A percentile compares a stretch with the other conserved stretches of the same genome.
These are phyloP conservation scores for Cicer judaicum DNA, from an alignment of 306 rosid genomes.

Conservation along the genomic window DNA sequence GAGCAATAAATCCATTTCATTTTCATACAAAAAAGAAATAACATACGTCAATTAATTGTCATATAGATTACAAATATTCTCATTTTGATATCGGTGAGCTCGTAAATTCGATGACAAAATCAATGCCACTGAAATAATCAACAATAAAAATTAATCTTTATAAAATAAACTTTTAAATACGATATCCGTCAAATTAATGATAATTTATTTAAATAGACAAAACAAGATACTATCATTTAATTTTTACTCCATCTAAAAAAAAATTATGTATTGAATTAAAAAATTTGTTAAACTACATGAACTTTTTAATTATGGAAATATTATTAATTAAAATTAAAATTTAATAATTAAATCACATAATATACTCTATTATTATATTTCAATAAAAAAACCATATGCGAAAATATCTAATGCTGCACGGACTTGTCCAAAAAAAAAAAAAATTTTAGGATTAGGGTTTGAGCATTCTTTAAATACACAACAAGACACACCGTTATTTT, in stretches of 20 bases:
- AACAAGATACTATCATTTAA: not conserved
- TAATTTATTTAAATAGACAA: not conserved
- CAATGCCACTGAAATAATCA: not conserved
- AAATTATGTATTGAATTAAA: no score
- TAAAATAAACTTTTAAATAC: not conserved
- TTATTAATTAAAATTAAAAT: no score
- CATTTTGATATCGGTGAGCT: constrained; percentile 30
- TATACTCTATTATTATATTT: not conserved
- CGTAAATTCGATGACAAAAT: not conserved
- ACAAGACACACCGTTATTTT: not conserved
- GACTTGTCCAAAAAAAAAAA: no score
- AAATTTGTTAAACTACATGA: no score
- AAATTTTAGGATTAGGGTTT: constrained; percentile 67
- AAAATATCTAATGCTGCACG: constrained; percentile 28
- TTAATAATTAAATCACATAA: no score
- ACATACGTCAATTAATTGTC: not conserved
- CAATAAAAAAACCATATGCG: not conserved
- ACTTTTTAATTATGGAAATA: no score
- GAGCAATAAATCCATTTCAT: not conserved
- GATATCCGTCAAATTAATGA: not conserved
- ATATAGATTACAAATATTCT: not conserved
- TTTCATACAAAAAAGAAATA: not conserved
- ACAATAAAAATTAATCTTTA: not conserved
- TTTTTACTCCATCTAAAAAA: no score
- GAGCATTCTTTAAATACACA: constrained; percentile 28